Base-by-base conservation (phyloP, 495 filamentous ascomycete species). In the Aspergillus conjunctus region DNA sequence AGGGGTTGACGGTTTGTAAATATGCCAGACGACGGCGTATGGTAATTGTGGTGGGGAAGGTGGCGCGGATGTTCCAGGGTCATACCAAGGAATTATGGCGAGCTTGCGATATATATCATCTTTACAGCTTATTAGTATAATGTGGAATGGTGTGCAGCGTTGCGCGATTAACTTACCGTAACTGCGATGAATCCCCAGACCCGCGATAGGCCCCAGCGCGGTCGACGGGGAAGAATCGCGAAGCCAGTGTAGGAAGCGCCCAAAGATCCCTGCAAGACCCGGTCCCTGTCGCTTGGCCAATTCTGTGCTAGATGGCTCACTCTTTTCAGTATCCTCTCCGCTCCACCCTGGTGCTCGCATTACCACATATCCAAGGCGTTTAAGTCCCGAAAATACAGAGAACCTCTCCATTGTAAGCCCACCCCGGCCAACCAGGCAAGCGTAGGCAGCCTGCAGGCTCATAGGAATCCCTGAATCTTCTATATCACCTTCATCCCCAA, bases 391-490 rank as follows among this genome's bases (percentile, higher is more conserved):
- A 67, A 90, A 98, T 3, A 98, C 94, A 22, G 87, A 86, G 68
- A 90, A 98, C 61, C 91, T 83, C 66, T 96, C 93, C n/a, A 96
- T 69, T 1, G 83, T 86, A 66, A 88, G 64, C 53, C 75, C 88
- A 56, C 84, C 85, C 17, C 77, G 72, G 14, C 88, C 90, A 63
- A 91, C 81, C 61, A 91, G 86, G 43, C 88, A 82, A 31, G 94
- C 83, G 77, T 97, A 98, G 1, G 90, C 92, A 6, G 89, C 92
- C 72, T 98, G 91, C 31, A 97, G 71, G 65, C 91, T 94, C 81
- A 98, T 88, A 0, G 93, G 91, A 20, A 93, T 74, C 0, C 87
- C 89, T 8, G 79, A 68, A n/a, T 88, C 82, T 56, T 79, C 64
- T 15, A 63, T 55, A 10, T 60, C 61, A 20, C 70, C 70, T 53